A percentile compares a stretch with the other conserved stretches of the same genome.
phyloP scores from a whole-genome alignment of 768 basidiomycete genomes.

The Clavaria fumosa region DNA sequence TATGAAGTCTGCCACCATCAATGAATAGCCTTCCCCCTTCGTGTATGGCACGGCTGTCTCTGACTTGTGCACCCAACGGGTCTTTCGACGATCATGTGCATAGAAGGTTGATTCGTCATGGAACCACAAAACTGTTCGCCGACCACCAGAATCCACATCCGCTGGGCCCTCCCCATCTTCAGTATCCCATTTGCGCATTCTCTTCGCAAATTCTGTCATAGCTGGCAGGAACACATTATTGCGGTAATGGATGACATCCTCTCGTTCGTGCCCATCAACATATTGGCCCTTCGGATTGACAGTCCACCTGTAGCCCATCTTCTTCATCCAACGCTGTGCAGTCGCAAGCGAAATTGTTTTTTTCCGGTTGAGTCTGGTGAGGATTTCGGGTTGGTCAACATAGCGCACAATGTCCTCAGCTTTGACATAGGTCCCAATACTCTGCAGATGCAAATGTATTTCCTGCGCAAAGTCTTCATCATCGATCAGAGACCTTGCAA shows the following conservation, averaged over 20 bases:
- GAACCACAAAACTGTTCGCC: constrained; percentile 9
- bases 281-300: constrained; percentile 14
- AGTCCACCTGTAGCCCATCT: constrained; percentile 10
- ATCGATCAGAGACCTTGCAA: constrained; percentile 11
- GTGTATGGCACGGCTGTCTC: constrained; percentile 14
- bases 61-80: constrained; percentile 15
- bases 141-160: background rate
- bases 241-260: constrained; percentile 19
- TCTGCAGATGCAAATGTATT: constrained; percentile 11
- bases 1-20: constrained; percentile 22
- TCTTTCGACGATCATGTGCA: constrained; percentile 16
- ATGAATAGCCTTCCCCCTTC: constrained; percentile 21
- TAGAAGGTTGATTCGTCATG: constrained; percentile 25
- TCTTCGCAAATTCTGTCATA: constrained; percentile 6
- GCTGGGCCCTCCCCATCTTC: constrained; percentile 4
- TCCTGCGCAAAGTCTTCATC: constrained; percentile 15
- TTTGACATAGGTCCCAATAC: constrained; percentile 10
- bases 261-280: constrained; percentile 21
- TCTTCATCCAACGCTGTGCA: constrained; percentile 13
- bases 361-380: constrained; percentile 7
- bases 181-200: constrained; percentile 5
- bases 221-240: constrained; percentile 14
- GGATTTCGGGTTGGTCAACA: constrained; percentile 9
- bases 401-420: constrained; percentile 11
- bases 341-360: constrained; percentile 10